These are phyloP conservation scores for Vaccinium myrtillus DNA, from an alignment of 148 eudicot genomes.

Conservation along the genomic window DNA sequence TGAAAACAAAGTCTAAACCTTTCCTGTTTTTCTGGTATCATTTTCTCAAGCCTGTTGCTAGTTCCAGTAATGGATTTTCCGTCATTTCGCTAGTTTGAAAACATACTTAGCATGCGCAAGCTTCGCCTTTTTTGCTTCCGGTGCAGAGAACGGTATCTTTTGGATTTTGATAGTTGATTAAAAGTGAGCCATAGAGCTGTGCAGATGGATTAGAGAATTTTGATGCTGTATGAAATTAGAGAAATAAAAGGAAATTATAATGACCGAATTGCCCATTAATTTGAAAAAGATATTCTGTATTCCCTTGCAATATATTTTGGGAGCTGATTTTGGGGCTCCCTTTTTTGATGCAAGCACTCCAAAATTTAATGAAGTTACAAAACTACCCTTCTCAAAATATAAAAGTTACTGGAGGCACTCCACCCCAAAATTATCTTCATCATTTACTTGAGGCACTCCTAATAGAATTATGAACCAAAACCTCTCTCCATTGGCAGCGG, in stretches of 20 bases:
- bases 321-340: no score
- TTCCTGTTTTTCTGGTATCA: background rate
- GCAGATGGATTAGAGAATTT: background rate
- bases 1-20: slow-evolving; percentile 22
- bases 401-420: no score
- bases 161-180: background rate
- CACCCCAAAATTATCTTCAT: no score
- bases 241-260: background rate
- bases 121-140: background rate
- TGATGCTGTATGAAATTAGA: background rate
- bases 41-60: background rate
- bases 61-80: background rate
- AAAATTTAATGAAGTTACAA: no score
- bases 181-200: background rate
- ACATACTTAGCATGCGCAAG: background rate
- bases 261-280: background rate
- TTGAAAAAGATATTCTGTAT: background rate
- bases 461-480: no score
- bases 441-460: no score
- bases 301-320: background rate
- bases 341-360: no score
- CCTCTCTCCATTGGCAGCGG: no score
- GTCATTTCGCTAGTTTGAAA: background rate
- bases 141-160: background rate
- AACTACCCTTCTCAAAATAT: no score